Conservation (phyloP, 257 asterid genomes). For the Parsonsia alboflavescens region DNA sequence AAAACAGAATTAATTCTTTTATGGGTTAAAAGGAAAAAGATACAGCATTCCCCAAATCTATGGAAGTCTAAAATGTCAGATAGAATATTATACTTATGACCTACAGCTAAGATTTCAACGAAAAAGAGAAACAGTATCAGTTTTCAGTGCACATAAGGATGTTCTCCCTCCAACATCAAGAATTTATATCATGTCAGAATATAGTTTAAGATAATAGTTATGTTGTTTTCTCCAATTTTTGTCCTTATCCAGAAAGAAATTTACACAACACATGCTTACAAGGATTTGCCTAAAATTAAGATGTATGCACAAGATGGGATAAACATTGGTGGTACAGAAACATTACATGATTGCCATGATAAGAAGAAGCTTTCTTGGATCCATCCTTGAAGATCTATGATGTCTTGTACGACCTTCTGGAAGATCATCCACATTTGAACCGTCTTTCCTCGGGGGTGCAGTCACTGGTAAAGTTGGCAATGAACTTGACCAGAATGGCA, state of each 20-base stretch:
- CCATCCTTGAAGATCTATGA: conserved; percentile 72
- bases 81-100: background rate
- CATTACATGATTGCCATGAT: conserved; percentile 71
- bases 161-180: background rate
- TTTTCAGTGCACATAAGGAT: background rate
- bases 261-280: background rate
- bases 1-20: conserved; percentile 4
- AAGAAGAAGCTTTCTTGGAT: conserved; percentile 90
- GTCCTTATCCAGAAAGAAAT: conserved; percentile 6
- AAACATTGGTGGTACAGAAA: conserved; percentile 1
- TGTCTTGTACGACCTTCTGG: conserved; percentile 71
- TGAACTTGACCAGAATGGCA: conserved; percentile 95
- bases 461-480: conserved; percentile 87
- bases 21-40: conserved; percentile 8
- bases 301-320: background rate
- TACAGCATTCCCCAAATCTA: background rate
- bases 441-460: conserved; percentile 82
- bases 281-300: background rate
- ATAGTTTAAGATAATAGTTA: background rate
- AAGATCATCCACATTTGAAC: conserved; percentile 54
- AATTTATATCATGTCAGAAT: background rate
- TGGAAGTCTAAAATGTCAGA: background rate
- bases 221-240: background rate
- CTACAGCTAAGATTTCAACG: background rate
- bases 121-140: background rate